Percentiles rank a stretch among this genome's conserved stretches.
These are phyloP conservation scores for Colletotrichum chrysophilum DNA, from an alignment of 2,329 filamentous ascomycete species.

Conservation along the genomic window DNA sequence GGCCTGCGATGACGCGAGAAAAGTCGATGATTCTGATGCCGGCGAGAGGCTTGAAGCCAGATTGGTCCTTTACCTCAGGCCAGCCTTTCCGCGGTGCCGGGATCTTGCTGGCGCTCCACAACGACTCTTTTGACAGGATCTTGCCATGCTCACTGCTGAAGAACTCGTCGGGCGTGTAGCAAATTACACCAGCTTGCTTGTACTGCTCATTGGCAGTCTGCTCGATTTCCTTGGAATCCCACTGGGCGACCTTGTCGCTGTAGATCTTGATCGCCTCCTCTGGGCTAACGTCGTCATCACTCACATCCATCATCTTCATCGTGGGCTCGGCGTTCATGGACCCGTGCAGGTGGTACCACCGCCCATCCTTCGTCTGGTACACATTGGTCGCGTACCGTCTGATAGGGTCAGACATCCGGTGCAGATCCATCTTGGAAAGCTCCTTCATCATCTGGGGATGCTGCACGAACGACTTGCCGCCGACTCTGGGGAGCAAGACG, in stretches of 20 bases:
- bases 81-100: background rate
- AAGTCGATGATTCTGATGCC: background rate
- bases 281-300: background rate
- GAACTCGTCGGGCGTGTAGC: background rate
- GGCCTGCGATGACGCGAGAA: background rate
- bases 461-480: background rate
- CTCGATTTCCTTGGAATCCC: background rate
- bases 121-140: background rate
- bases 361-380: background rate
- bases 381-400: background rate
- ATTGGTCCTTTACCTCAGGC: background rate
- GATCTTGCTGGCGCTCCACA: background rate
- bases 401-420: background rate
- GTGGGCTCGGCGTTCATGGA: background rate
- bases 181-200: background rate
- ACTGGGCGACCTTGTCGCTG: background rate
- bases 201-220: background rate
- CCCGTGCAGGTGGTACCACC: background rate
- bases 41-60: background rate
- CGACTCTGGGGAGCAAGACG: background rate
- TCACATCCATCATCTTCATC: slow-evolving; percentile 36
- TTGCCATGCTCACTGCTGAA: background rate
- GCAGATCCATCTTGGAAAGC: background rate
- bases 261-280: background rate
- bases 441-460: background rate